phyloP scores from a whole-genome alignment of 179 eudicot species.

The Heliamphora pulchella region DNA sequence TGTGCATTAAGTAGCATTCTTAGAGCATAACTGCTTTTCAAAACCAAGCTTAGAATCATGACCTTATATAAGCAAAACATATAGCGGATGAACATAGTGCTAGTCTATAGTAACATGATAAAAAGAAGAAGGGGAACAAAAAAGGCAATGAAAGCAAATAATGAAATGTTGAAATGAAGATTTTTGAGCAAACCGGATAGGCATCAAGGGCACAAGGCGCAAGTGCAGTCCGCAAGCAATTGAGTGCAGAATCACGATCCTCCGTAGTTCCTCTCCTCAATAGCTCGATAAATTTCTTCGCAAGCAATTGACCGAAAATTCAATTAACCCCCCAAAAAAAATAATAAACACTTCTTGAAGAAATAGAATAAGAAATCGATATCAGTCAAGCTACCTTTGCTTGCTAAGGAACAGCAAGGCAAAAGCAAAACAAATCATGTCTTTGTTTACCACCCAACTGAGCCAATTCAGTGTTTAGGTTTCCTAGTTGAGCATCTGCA shows the following conservation, averaged over 20 bases:
- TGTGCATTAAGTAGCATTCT: background rate
- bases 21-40: too few relatives aligned
- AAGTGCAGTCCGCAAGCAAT: constrained; percentile 60
- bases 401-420: background rate
- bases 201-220: constrained; percentile 97
- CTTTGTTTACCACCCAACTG: background rate
- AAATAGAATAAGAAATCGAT: background rate
- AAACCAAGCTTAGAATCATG: too few relatives aligned
- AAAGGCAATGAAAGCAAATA: background rate
- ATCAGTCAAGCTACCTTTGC: background rate
- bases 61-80: background rate
- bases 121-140: background rate
- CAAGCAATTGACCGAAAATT: constrained; percentile 12
- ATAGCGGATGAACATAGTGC: background rate
- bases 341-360: background rate
- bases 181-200: constrained; percentile 52
- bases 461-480: background rate
- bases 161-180: background rate
- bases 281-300: constrained; percentile 86
- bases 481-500: background rate
- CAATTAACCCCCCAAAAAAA: background rate
- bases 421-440: background rate
- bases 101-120: background rate
- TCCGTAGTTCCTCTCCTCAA: constrained; percentile 72
- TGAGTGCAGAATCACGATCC: constrained; percentile 67